Evolutionary conservation across 257 asterid species (phyloP).

Genomic region (Solanum okadae): DNA sequence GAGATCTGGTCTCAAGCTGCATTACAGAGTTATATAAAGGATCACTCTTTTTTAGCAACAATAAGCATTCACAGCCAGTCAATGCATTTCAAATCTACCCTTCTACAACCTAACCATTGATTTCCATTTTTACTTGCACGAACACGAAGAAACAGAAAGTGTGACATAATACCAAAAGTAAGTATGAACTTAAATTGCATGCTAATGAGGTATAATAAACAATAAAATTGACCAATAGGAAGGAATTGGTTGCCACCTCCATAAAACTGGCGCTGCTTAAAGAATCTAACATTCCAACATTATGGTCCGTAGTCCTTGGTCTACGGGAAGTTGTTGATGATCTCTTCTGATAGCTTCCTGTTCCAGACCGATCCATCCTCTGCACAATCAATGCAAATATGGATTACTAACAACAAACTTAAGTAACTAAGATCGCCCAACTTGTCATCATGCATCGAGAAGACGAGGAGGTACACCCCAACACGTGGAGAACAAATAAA

Average conservation of each 20-base stretch:
- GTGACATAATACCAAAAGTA: not conserved
- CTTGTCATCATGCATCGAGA: not conserved
- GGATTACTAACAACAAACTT: not conserved
- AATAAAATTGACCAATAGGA: not conserved
- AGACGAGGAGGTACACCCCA: not conserved
- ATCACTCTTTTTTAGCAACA: not conserved
- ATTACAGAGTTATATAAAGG: not conserved
- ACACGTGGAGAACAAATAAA: not conserved
- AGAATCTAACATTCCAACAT: slow-evolving; percentile 41
- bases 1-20: slow-evolving; percentile 81
- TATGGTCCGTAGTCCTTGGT: slow-evolving; percentile 31
- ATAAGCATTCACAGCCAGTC: not conserved
- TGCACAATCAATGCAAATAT: slow-evolving; percentile 11
- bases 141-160: not conserved
- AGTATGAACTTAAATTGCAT: not conserved
- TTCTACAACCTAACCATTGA: not conserved
- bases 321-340: slow-evolving; percentile 56
- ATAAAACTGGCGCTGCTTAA: slow-evolving; percentile 70
- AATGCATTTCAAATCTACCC: not conserved
- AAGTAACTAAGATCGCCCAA: not conserved
- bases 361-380: slow-evolving; percentile 71
- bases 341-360: slow-evolving; percentile 49
- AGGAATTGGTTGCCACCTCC: slow-evolving; percentile 44
- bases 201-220: not conserved
- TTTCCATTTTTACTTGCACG: not conserved